A percentile compares a stretch with the other conserved stretches of the same genome.
phyloP scores from a whole-genome alignment of 2,329 filamentous ascomycete genomes.

The Alternaria ethzedia region DNA sequence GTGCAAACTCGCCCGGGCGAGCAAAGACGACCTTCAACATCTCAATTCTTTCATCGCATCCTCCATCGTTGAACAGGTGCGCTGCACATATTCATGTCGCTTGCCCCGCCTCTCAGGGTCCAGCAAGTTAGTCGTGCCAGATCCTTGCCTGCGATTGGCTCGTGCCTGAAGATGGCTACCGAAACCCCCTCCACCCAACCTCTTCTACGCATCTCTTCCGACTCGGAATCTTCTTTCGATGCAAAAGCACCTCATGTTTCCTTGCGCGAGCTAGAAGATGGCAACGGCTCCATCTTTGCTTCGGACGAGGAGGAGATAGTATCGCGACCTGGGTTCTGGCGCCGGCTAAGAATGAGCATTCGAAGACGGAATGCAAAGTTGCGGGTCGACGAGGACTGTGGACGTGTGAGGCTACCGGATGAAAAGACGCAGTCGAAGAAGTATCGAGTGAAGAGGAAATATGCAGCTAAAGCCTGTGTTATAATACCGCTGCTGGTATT shows the following conservation, averaged over 20 bases:
- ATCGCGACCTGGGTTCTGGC: constrained; percentile 27
- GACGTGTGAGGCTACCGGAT: constrained; percentile 19
- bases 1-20: not conserved
- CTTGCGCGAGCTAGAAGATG: constrained; percentile 35
- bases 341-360: constrained; percentile 38
- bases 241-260: constrained; percentile 22
- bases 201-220: constrained; percentile 31
- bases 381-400: constrained; percentile 16
- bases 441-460: constrained; percentile 26
- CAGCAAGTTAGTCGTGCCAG: not conserved
- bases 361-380: constrained; percentile 28
- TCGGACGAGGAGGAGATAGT: constrained; percentile 25
- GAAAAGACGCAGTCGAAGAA: constrained; percentile 27
- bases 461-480: constrained; percentile 25
- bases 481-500: constrained; percentile 29
- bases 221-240: constrained; percentile 18
- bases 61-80: not conserved
- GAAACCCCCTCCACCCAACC: constrained; percentile 22
- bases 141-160: constrained; percentile 24
- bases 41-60: not conserved
- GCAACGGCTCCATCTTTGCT: constrained; percentile 20
- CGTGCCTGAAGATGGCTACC: constrained; percentile 33
- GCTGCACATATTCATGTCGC: constrained; percentile 2
- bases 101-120: constrained; percentile 12
- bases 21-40: not conserved